A percentile compares a stretch with the other conserved stretches of the same genome.
phyloP scores from a whole-genome alignment of 495 filamentous ascomycete genomes.

The Podospora australis region DNA sequence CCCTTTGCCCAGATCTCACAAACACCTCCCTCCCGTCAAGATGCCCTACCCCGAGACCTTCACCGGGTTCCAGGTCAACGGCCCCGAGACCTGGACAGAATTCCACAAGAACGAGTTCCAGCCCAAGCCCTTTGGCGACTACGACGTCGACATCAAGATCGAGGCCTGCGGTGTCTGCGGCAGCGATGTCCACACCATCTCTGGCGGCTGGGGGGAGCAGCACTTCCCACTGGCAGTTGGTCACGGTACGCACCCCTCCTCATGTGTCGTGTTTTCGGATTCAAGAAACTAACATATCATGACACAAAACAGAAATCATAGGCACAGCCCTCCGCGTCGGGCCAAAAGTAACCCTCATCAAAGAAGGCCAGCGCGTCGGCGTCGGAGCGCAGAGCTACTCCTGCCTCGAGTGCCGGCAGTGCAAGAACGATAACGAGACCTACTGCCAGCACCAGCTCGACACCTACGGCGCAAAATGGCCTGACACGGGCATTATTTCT shows the following conservation, averaged over 20 bases:
- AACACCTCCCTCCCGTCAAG: not conserved
- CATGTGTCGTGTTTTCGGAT: not conserved
- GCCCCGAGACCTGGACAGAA: constrained; percentile 43
- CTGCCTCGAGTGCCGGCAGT: constrained; percentile 50
- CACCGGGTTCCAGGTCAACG: constrained; percentile 51
- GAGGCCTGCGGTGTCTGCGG: constrained; percentile 51
- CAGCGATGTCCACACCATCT: constrained; percentile 52
- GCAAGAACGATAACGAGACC: constrained; percentile 54
- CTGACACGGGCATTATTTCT: constrained; percentile 44
- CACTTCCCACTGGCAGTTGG: constrained; percentile 48
- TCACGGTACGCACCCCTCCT: constrained; percentile 32
- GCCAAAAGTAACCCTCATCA: constrained; percentile 49
- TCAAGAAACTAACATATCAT: constrained; percentile 8
- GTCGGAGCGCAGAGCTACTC: constrained; percentile 51
- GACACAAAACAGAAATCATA: constrained; percentile 32
- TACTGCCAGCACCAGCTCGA: constrained; percentile 52
- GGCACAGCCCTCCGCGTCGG: constrained; percentile 48
- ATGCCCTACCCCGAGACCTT: constrained; percentile 37
- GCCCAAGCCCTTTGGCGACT: constrained; percentile 52
- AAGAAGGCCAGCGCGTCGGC: constrained; percentile 49
- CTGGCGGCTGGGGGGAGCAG: constrained; percentile 49
- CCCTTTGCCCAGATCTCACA: too few relatives aligned
- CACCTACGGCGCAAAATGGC: constrained; percentile 50
- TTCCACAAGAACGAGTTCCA: constrained; percentile 52
- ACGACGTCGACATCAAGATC: constrained; percentile 53